Conservation (phyloP, 148 eudicot species). For the Camellia sinensis region DNA sequence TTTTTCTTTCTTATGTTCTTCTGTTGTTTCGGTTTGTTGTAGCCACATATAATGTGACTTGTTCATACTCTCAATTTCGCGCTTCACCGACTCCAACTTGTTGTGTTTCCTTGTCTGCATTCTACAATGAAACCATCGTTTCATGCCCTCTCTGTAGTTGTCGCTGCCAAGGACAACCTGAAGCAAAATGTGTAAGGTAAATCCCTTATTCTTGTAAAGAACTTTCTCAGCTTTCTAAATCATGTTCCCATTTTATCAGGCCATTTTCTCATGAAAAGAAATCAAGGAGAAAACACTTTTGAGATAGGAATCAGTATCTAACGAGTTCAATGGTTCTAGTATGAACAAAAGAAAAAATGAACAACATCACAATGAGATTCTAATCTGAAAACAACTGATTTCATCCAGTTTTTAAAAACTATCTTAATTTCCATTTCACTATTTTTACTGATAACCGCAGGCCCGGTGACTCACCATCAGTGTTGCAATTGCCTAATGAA, state of each 20-base stretch:
- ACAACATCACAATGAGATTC: too few relatives aligned
- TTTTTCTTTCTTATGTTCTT: background rate
- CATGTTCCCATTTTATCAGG: too few relatives aligned
- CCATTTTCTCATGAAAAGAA: too few relatives aligned
- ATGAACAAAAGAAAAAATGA: too few relatives aligned
- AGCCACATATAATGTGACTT: slow-evolving; percentile 67
- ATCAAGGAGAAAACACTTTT: too few relatives aligned
- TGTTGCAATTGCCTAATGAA: slow-evolving; percentile 6
- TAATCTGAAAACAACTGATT: too few relatives aligned
- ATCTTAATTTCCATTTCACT: background rate
- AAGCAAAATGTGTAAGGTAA: slow-evolving; percentile 56
- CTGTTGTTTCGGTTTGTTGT: slow-evolving; percentile 15
- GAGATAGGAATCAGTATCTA: too few relatives aligned
- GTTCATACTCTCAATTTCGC: slow-evolving; percentile 66
- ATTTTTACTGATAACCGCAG: slow-evolving; percentile 18
- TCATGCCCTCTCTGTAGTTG: slow-evolving; percentile 69
- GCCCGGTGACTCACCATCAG: slow-evolving; percentile 23
- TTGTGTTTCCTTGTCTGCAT: slow-evolving; percentile 86
- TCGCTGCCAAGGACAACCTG: slow-evolving; percentile 54
- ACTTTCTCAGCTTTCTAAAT: too few relatives aligned
- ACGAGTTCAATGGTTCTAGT: too few relatives aligned
- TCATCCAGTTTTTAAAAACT: background rate
- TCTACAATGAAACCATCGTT: slow-evolving; percentile 57
- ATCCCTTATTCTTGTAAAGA: background rate
- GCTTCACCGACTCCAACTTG: slow-evolving; percentile 70